Evolutionary conservation across 208 protist species (phyloP), one percentile per base, ranked within the genome.

Genomic region (Leishmania aethiopica): DNA sequence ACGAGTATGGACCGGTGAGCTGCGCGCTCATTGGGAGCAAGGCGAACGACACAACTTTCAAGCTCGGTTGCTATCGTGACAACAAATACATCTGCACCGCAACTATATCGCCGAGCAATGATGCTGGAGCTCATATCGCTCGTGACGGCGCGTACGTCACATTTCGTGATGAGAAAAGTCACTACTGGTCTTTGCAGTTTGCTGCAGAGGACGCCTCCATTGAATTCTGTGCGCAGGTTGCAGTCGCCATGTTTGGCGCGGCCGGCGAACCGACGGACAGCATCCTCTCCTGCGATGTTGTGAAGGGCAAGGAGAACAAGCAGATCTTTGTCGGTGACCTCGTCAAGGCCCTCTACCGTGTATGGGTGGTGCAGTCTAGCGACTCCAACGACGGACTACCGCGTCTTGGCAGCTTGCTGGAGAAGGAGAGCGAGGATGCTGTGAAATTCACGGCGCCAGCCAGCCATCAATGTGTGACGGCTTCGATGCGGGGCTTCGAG

Each of bases 401-500:
- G 49, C 89, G 80, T 60, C 84, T 96, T 47, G 92, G 92, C 73
- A 96, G 92, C 66, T 83, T 88, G 55, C 84, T 96, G 6, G 90
- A 96, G 51, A 86, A 88, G n/a, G 87, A 89, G 40, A 69, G 84
- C 32, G 88, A 90, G 37, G 90, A 89, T 82, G 77, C 84, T 0
- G 84, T 80, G 57, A 90, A 87, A 60, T 80, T 92, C 51, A 84
- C 55, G 35, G 88, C 89, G 17, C 92, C 90, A n/a, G 83, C 89
- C 6, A 96, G 89, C 80, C 88, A 96, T 79, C 79, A 92, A 49
- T 87, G 84, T 79, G 88, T 95, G 35, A 88, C 82, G 0, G 19
- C 90, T 2, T 71, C 78, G 13, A 95, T 94, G 92, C 93, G 92
- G 69, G 92, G 92, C 0, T 97, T 97, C 89, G 94, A 97, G 83